A percentile compares a stretch with the other conserved stretches of the same genome.
Evolutionary conservation across 805 yeast species (phyloP).

Genomic region (Saturnispora bothae): DNA sequence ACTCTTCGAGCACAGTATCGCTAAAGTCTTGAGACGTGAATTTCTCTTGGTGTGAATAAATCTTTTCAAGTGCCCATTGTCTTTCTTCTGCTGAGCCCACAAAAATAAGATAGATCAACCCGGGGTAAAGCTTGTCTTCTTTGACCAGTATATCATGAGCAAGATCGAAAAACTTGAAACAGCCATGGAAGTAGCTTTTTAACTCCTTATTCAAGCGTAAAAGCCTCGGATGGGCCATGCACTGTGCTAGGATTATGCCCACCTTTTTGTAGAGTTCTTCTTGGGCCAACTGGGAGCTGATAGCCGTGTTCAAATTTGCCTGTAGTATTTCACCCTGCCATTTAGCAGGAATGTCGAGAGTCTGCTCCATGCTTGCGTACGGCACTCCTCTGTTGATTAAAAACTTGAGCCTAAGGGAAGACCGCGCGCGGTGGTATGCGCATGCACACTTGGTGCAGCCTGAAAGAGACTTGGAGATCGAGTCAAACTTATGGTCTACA

Average conservation of each 20-base stretch:
- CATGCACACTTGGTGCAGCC: slow-evolving; percentile 45
- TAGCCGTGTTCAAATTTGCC: slow-evolving; percentile 12
- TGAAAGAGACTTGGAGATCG: slow-evolving; percentile 26
- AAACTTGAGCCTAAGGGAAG: slow-evolving; percentile 41
- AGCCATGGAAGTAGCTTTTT: slow-evolving; percentile 28
- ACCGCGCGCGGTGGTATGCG: slow-evolving; percentile 43
- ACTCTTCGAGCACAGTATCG: slow-evolving; percentile 43
- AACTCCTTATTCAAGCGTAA: slow-evolving; percentile 31
- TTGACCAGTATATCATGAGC: slow-evolving; percentile 13
- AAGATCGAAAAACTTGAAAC: slow-evolving; percentile 21
- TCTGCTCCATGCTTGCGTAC: slow-evolving; percentile 16
- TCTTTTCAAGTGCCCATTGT: slow-evolving; percentile 35
- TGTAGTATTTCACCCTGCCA: slow-evolving; percentile 21
- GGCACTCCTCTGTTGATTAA: slow-evolving; percentile 34
- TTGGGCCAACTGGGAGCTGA: slow-evolving; percentile 16
- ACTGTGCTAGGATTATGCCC: slow-evolving; percentile 32
- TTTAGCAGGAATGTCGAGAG: slow-evolving; percentile 16
- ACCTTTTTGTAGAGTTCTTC: slow-evolving; percentile 14
- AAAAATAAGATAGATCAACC: slow-evolving; percentile 42
- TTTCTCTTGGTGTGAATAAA: slow-evolving; percentile 18
- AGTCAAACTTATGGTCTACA: slow-evolving; percentile 25
- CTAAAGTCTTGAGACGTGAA: slow-evolving; percentile 19
- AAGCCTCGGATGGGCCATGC: slow-evolving; percentile 42
- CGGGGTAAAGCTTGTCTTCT: slow-evolving; percentile 31
- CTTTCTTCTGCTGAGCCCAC: slow-evolving; percentile 40